Base-by-base conservation (phyloP, 768 basidiomycete genomes). In the Baorangia bicolor region DNA sequence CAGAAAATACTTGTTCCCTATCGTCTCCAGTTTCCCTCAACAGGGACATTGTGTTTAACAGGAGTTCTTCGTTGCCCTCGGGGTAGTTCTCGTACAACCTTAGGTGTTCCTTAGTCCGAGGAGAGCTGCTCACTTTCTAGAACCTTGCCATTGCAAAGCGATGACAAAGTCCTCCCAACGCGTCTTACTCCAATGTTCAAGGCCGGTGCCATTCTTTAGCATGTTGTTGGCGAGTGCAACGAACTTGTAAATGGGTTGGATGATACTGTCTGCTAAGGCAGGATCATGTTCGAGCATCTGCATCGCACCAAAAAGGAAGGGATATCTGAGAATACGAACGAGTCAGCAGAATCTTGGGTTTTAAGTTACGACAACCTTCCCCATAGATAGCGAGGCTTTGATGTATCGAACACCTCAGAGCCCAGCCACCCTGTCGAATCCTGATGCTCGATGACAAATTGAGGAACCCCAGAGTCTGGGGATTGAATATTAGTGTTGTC, bases 121-220 rank as follows among this genome's bases (percentile, higher is more conserved):
- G n/a, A 11, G 3, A 31, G 16, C 5, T n/a, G 30, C 18, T 18
- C 39, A 13, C 2, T 41, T 33, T 40, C n/a, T n/a, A 35, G 13
- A 41, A 31, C 40, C 61, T 44, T 64, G 81, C 82, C 82, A 84
- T 66, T 83, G 81, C 59, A 83, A 59, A 21, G 74, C 68, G 4
- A 83, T 80, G 23, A 83, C 79, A 56, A 82, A 83, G 58, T 84
- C 82, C 61, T 81, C 81, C 81, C 81, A 83, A 27, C 83, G 78
- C 0, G 81, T 81, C 27, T 74, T 69, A 14, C 79, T 71, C 82
- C 83, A 84, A 2, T 70, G 64, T 44, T 83, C 81, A n/a, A 81
- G 73, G 13, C 82, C 83, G 57, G 79, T 62, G 14, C 79, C 80
- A 39, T 73, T 65, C 52, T 79, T 75, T 41, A 84, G 66, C 83